phyloP scores from a whole-genome alignment of 352 stramenopile species.

The Globisporangium abappressorium region DNA sequence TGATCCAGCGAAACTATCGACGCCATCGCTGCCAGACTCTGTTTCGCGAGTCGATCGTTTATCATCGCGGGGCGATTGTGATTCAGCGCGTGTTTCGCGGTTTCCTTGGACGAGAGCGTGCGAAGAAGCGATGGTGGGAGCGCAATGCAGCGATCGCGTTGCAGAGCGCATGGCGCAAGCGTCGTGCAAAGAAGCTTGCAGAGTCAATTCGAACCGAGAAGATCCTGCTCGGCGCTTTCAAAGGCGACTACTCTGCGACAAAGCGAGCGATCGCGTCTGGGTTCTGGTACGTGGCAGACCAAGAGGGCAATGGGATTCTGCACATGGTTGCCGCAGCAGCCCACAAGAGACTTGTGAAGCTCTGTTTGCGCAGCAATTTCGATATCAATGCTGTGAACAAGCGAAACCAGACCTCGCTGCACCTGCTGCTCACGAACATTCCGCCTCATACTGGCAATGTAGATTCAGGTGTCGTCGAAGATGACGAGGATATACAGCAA shows the following conservation, averaged over 20 bases:
- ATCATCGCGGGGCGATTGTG: conserved; percentile 41
- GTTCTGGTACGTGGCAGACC: conserved; percentile 51
- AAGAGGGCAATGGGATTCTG: conserved; percentile 64
- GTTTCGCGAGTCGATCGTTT: conserved; percentile 35
- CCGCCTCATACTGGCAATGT: conserved; percentile 6
- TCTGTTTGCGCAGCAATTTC: conserved; percentile 73
- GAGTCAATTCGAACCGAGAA: conserved; percentile 39
- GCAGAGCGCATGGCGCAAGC: conserved; percentile 57
- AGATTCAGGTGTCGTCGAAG: not conserved
- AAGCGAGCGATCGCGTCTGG: conserved; percentile 49
- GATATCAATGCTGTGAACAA: conserved; percentile 69
- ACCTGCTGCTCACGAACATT: conserved; percentile 72
- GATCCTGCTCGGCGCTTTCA: conserved; percentile 66
- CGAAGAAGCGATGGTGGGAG: conserved; percentile 36
- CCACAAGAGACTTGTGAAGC: conserved; percentile 77
- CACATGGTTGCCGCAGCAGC: conserved; percentile 64
- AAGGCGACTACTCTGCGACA: conserved; percentile 71
- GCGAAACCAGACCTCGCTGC: conserved; percentile 56
- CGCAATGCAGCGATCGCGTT: conserved; percentile 37
- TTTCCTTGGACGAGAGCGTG: conserved; percentile 34
- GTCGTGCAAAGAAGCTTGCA: conserved; percentile 37
- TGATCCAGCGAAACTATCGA: conserved; percentile 73
- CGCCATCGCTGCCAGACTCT: conserved; percentile 45
- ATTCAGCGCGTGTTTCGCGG: conserved; percentile 67
- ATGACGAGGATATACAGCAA: conserved; percentile 16